A percentile compares a stretch with the other conserved stretches of the same genome.
These are phyloP conservation scores for Hypoxylon fuscum DNA, from an alignment of 495 filamentous ascomycete species.

Conservation along the genomic window DNA sequence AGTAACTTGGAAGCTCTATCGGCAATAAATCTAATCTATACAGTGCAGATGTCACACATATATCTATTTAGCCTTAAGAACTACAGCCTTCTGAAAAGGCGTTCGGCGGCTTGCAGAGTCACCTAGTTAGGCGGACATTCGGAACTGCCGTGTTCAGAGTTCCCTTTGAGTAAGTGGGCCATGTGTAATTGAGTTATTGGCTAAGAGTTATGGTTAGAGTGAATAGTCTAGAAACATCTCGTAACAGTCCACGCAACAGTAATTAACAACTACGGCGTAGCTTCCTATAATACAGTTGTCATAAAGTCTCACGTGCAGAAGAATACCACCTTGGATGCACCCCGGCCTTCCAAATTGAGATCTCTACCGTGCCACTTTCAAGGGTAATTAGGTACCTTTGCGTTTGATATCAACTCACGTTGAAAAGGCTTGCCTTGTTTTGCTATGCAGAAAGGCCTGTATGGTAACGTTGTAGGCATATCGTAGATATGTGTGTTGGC, in stretches of 20 bases:
- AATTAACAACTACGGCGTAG: conserved; percentile 5
- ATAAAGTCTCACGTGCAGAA: conserved; percentile 6
- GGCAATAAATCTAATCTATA: conserved; percentile 9
- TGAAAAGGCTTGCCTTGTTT: not conserved
- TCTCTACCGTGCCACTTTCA: conserved; percentile 9
- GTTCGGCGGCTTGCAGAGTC: conserved; percentile 1
- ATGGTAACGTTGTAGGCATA: conserved; percentile 7
- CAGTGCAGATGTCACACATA: not conserved
- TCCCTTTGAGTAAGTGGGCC: not conserved
- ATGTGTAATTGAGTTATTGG: conserved; percentile 18
- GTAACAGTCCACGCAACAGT: not conserved
- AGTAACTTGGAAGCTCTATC: conserved; percentile 8
- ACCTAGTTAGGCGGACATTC: not conserved
- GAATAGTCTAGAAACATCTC: conserved; percentile 3
- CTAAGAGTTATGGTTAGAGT: not conserved
- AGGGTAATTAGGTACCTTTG: not conserved
- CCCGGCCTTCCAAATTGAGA: not conserved
- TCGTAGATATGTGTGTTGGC: conserved; percentile 8
- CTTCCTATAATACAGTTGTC: not conserved
- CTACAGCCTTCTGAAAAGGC: not conserved
- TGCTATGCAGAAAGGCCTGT: not conserved
- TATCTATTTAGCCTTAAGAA: conserved; percentile 27
- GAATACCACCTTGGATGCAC: conserved; percentile 11
- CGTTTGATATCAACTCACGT: not conserved
- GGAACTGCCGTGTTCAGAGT: conserved; percentile 2